These are phyloP conservation scores for Russula sp. DNA, from an alignment of 768 basidiomycete species.

Conservation along the genomic window DNA sequence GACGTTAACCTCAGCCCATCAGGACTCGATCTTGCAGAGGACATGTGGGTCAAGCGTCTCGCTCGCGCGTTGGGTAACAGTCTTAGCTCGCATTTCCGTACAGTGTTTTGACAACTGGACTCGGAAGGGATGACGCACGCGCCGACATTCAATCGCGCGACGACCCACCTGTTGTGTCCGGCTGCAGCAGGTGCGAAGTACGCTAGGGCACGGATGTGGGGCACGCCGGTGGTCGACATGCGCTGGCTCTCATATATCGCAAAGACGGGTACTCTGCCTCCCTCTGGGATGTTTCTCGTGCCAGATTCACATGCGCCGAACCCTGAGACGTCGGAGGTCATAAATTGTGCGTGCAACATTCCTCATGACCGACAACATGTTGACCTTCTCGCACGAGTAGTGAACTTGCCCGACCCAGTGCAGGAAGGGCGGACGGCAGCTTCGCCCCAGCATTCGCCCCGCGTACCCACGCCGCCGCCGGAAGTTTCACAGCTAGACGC, in stretches of 20 bases:
- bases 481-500: background rate
- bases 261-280: constrained; percentile 41
- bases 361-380: background rate
- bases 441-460: background rate
- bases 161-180: constrained; percentile 80
- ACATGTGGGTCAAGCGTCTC: constrained; percentile 57
- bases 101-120: background rate
- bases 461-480: background rate
- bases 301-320: background rate
- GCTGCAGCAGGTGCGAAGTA: constrained; percentile 64
- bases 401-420: background rate
- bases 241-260: constrained; percentile 64
- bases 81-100: background rate
- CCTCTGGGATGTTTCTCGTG: constrained; percentile 29
- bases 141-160: constrained; percentile 52
- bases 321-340: constrained; percentile 24
- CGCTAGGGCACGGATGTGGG: constrained; percentile 74
- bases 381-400: background rate
- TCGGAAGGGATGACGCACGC: constrained; percentile 46
- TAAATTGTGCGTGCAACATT: background rate
- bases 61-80: constrained; percentile 56
- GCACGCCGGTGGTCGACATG: constrained; percentile 60
- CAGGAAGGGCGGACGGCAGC: background rate
- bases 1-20: constrained; percentile 66
- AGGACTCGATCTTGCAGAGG: constrained; percentile 64